Base-by-base conservation (phyloP, 371 early-diverging fungal genomes). In the Rhizomucor pusillus region DNA sequence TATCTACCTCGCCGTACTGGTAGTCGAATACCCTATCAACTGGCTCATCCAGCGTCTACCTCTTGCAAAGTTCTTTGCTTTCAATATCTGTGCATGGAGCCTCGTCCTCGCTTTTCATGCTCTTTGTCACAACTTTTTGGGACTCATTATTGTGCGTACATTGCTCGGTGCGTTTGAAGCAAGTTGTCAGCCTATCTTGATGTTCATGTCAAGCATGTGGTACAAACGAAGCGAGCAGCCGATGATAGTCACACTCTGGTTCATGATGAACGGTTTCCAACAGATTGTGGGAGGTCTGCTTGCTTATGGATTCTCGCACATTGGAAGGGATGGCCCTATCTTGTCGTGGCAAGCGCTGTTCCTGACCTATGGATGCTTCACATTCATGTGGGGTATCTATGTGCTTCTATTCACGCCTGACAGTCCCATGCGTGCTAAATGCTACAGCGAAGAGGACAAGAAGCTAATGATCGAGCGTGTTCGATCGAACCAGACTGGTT, bases 141-240 rank as follows among this genome's bases (percentile, higher is more conserved):
- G 64, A 9, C 46, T 63, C 14, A 22, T 63, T 3, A 44, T 60
- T 1, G 50, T 55, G 14, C 64, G 64, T 33, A 63, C 60, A 0
- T 45, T 63, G 33, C 56, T 63, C 25, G 64, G 64, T 43, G 52
- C 59, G 24, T 63, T 63, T 56, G 64, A 63, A 52, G 60, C 64
- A 5, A 60, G 48, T 19, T 63, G 64, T 39, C 64, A 59, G 18
- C 60, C 64, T 10, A 50, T 37, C n/a, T 44, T 63, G 34, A 43
- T 63, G 13, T 37, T 55, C 12, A 22, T 63, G 14, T 63, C 64
- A 1, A 46, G 56, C 11, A 63, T 81, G 22, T 81, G 73, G 71
- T 80, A 73, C 47, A 69, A 62, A 12, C 66, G 77, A n/a, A 60
- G 72, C 16, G 92, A 94, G 66, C 83, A 83, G 63, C 85, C 88